Base-by-base conservation (phyloP, 2,329 filamentous ascomycete species). In the Trichoderma sp. region DNA sequence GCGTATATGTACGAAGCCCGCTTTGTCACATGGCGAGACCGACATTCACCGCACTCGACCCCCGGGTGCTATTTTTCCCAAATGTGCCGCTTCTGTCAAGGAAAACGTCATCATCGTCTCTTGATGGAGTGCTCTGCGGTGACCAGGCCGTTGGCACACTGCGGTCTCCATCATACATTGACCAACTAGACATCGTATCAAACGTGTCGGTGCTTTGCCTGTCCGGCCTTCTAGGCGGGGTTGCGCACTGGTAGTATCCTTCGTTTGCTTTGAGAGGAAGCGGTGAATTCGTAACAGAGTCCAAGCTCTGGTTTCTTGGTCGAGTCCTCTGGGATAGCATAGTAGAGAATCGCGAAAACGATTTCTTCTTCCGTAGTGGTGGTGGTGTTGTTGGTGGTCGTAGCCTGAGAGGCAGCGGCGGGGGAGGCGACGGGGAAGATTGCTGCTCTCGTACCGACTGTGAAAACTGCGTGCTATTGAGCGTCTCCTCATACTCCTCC, bases 321-420 rank as follows among this genome's bases (percentile, higher is more conserved):
- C 82, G 78, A 60, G 81, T 76, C 21, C 80, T 78, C 58, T 86
- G 83, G 74, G 87, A 88, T 30, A 91, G 82, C 88, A 89, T 91
- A 74, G 79, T 85, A 3, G 89, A 90, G 9, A 91, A 87, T 18
- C 85, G 84, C 11, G 88, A 89, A 77, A 91, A 91, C 0, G 89
- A 90, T 77, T 91, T 91, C 83, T 90, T 91, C 83, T 91, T 91
- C 72, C 89, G 83, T 73, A 91, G 78, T 2, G 88, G 47, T 12
- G 47, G 47, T 24, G 47, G 47, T 53, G 87, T 8, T 53, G 87
- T 8, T 86, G 86, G 87, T 8, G 88, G 88, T n/a, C 86, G 86
- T 71, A 89, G 83, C 18, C 89, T 85, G 28, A 90, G 83, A 0
- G 88, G 88, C 5, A 90, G 80, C 2, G 89, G 88, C 1, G 86